Percentiles rank a stretch among this genome's conserved stretches.
Conservation (phyloP, 129 eudicot species). For the Lactuca saligna region DNA sequence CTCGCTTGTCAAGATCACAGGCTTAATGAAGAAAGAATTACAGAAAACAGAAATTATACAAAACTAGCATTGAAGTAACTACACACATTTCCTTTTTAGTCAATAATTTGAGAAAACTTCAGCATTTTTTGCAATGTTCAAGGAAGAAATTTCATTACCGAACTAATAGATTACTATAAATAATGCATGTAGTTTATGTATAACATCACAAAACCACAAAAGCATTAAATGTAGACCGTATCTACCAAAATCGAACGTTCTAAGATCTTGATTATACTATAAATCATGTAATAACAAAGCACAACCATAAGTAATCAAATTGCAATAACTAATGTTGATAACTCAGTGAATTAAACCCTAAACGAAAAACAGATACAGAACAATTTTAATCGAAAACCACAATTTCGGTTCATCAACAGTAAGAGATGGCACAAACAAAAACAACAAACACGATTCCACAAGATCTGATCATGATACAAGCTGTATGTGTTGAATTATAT, state of each 20-base stretch:
- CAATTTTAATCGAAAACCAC: neutral
- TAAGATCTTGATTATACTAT: neutral
- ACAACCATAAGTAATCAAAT: constrained; percentile 7
- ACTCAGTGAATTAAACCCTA: constrained; percentile 3
- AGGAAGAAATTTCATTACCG: neutral
- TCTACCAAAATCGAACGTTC: constrained; percentile 1
- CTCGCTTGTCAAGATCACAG: too few species aligned
- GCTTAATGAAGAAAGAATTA: neutral
- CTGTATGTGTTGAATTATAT: constrained; percentile 5
- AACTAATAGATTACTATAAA: constrained; percentile 6
- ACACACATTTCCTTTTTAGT: constrained; percentile 6
- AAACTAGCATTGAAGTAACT: neutral
- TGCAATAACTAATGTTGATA: neutral
- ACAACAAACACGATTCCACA: neutral
- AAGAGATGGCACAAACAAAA: neutral
- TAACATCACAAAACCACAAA: constrained; percentile 2
- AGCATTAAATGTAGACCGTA: constrained; percentile 1
- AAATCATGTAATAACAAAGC: constrained; percentile 15
- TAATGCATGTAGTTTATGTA: neutral
- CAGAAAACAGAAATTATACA: neutral
- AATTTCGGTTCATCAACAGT: neutral
- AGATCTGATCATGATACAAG: neutral
- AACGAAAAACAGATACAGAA: neutral
- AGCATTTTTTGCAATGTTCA: neutral
- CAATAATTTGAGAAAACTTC: neutral